These are phyloP conservation scores for Euphrasia arctica DNA, from an alignment of 305 asterid species.

Conservation along the genomic window DNA sequence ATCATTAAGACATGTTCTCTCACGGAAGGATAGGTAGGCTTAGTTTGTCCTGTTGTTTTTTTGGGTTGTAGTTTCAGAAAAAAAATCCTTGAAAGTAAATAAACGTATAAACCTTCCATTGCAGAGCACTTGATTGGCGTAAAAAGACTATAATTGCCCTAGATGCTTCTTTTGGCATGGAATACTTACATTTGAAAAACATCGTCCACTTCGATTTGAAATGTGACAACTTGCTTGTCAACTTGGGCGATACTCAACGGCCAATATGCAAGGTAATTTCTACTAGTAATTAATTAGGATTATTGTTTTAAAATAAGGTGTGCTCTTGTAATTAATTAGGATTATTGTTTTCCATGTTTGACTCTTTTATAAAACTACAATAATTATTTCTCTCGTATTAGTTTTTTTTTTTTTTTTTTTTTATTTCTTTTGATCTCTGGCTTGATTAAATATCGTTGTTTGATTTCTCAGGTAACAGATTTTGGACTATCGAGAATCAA, in stretches of 20 bases:
- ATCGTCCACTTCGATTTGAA: slow-evolving; percentile 79
- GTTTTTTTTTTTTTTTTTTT: too few relatives aligned
- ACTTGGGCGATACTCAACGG: slow-evolving; percentile 71
- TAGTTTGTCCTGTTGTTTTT: slow-evolving; percentile 18
- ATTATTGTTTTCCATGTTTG: neutral
- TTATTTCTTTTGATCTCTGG: too few relatives aligned
- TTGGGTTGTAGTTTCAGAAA: neutral
- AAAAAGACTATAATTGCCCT: slow-evolving; percentile 60
- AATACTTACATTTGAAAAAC: slow-evolving; percentile 67
- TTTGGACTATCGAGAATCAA: slow-evolving; percentile 82
- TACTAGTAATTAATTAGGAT: neutral
- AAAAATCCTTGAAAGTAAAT: neutral
- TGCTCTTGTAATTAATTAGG: neutral
- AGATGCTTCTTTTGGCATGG: slow-evolving; percentile 89
- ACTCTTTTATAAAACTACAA: too few relatives aligned
- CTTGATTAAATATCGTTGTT: neutral
- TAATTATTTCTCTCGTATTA: too few relatives aligned
- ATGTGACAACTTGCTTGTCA: slow-evolving; percentile 79
- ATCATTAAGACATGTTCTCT: slow-evolving; percentile 61
- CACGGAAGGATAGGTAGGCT: slow-evolving; percentile 58
- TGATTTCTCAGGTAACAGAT: slow-evolving; percentile 65
- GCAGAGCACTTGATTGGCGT: slow-evolving; percentile 61
- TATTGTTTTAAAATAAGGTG: too few relatives aligned
- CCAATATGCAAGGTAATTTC: slow-evolving; percentile 70
- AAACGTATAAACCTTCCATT: slow-evolving; percentile 15